phyloP scores from a whole-genome alignment of 768 basidiomycete species.

The Crepidotus variabilis region DNA sequence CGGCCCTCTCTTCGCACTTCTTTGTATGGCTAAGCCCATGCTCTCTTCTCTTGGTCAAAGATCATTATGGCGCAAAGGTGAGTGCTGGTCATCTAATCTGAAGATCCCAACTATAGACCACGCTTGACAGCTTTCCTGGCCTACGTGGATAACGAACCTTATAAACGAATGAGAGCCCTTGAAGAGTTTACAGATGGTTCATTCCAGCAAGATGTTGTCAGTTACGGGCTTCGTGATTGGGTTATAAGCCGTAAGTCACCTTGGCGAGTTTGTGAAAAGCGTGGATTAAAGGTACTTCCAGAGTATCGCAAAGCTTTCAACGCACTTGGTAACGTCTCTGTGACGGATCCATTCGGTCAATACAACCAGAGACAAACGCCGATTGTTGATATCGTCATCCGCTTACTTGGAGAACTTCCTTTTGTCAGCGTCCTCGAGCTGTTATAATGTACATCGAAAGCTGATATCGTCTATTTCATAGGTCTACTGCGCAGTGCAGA shows the following conservation, averaged over 20 bases:
- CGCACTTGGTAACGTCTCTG: background rate
- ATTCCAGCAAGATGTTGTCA: background rate
- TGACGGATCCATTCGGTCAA: background rate
- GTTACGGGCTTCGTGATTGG: background rate
- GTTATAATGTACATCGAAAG: background rate
- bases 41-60: slow-evolving; percentile 12
- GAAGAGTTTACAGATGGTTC: background rate
- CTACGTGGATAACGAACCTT: background rate
- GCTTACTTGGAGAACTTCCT: background rate
- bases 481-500: slow-evolving; percentile 34
- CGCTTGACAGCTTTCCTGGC: background rate
- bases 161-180: background rate
- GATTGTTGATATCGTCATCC: background rate
- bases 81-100: background rate
- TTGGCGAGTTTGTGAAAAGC: background rate
- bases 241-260: background rate
- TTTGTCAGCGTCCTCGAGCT: background rate
- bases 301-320: background rate
- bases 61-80: slow-evolving; percentile 28
- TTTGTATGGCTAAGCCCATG: slow-evolving; percentile 31
- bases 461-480: slow-evolving; percentile 7
- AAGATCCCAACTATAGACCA: background rate
- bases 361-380: background rate
- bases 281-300: background rate
- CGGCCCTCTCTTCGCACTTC: slow-evolving; percentile 29